Evolutionary conservation across 345 rosid species (phyloP).

Genomic region (Arabis alpina): DNA sequence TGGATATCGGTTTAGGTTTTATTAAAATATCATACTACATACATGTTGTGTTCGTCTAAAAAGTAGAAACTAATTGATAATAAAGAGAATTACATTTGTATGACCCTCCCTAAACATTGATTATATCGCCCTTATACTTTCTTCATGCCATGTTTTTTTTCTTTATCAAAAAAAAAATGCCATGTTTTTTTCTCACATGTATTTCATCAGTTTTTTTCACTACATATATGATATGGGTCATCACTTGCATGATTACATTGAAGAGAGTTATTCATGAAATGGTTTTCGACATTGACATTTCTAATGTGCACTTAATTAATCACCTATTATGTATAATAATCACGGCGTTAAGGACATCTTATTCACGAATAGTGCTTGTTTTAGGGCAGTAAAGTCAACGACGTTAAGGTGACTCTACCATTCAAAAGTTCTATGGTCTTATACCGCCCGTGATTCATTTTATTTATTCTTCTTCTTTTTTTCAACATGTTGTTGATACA

Average conservation of each 20-base stretch:
- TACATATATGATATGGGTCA: background rate
- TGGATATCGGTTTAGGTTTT: slow-evolving; percentile 1
- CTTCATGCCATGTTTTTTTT: background rate
- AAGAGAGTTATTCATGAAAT: background rate
- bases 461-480: background rate
- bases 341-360: slow-evolving; percentile 1
- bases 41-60: background rate
- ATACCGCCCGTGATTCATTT: slow-evolving; percentile 35
- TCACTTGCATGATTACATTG: background rate
- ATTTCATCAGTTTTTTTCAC: background rate
- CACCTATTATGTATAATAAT: background rate
- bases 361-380: background rate
- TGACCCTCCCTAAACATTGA: background rate
- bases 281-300: background rate
- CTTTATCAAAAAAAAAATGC: no score
- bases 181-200: background rate
- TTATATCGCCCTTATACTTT: background rate
- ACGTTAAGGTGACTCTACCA: slow-evolving; percentile 25
- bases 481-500: slow-evolving; percentile 34
- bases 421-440: slow-evolving; percentile 17
- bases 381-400: slow-evolving; percentile 6
- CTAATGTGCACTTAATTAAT: slow-evolving; percentile 2
- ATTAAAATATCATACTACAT: background rate
- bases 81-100: background rate
- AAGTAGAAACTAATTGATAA: background rate